Evolutionary conservation across 805 yeast genomes (phyloP).

Genomic region (Yarrowia alimentaria): DNA sequence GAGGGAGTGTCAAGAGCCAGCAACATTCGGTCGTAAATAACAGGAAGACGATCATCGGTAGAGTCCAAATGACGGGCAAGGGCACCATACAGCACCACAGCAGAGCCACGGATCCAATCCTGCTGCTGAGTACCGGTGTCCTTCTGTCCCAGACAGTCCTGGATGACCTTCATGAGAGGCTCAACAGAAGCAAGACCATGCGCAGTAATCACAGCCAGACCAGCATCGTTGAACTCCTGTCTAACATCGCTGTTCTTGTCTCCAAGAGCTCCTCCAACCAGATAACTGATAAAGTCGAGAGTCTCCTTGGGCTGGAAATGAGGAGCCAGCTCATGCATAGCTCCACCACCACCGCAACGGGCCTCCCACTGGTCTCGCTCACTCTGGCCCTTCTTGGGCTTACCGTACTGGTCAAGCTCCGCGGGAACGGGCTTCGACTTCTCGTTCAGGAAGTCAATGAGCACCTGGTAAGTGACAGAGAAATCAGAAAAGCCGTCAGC

Average conservation of each 20-base stretch:
- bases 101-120: slow-evolving; percentile 70
- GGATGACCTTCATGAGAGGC: slow-evolving; percentile 75
- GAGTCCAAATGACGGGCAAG: slow-evolving; percentile 78
- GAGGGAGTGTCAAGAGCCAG: slow-evolving; percentile 81
- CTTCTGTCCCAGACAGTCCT: slow-evolving; percentile 46
- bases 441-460: slow-evolving; percentile 57
- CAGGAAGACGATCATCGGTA: slow-evolving; percentile 60
- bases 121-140: slow-evolving; percentile 50
- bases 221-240: slow-evolving; percentile 86
- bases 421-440: slow-evolving; percentile 76
- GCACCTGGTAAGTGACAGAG: slow-evolving; percentile 39
- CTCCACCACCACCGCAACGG: slow-evolving; percentile 75
- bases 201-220: slow-evolving; percentile 62
- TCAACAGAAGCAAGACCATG: slow-evolving; percentile 71
- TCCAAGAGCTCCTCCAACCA: slow-evolving; percentile 62
- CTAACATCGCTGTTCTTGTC: slow-evolving; percentile 73
- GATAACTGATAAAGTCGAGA: slow-evolving; percentile 56
- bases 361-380: slow-evolving; percentile 80
- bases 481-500: slow-evolving; percentile 58
- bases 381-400: slow-evolving; percentile 57
- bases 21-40: slow-evolving; percentile 67
- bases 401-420: slow-evolving; percentile 72
- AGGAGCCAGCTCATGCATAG: slow-evolving; percentile 58
- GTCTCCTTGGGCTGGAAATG: slow-evolving; percentile 45
- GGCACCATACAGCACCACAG: slow-evolving; percentile 85